Evolutionary conservation across 2,329 filamentous ascomycete genomes (phyloP), one percentile per base, ranked within the genome.

Genomic region (Stagonosporopsis tanaceti): DNA sequence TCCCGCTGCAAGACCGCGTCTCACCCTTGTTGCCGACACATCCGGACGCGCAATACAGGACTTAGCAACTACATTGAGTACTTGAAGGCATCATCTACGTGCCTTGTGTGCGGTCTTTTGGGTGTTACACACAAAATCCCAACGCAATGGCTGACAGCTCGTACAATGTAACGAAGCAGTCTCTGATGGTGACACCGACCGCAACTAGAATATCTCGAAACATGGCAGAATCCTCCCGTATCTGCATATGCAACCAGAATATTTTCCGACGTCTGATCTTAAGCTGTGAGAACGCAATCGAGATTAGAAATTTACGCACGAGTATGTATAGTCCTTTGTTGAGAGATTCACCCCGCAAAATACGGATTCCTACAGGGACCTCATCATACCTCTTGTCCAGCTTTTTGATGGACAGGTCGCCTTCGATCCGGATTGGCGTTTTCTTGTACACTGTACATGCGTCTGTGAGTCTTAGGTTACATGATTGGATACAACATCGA

Each of bases 121-220:
- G 44, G 28, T 34, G 44, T 37, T 30, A 41, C 34, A 40, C 17
- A 12, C 7, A 9, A 0, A 11, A 22, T 53, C 50, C 54, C 54
- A 53, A 45, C 45, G 30, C 15, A n/a, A 22, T 53, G 48, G 44
- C 32, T 57, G 54, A 57, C 54, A 46, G 17, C 38, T 47, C 34
- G 20, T 7, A 37, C 5, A 9, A 45, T 57, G 50, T 32, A 40
- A 57, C 39, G n/a, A 40, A 15, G 11, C 39, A 41, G 45, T 48
- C 32, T 48, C 54, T 40, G 15, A 45, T 9, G 32, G 45, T 34
- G 38, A 27, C 54, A 53, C 54, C 24, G 37, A 48, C 56, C 50
- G 46, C 51, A 55, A 62, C 55, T 61, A 55, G 48, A 55, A 56
- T 45, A 59, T 32, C 34, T 17, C 46, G 60, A 59, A 63, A 63